These are phyloP conservation scores for Phtheirospermum japonicum DNA, from an alignment of 257 asterid genomes.

Conservation along the genomic window DNA sequence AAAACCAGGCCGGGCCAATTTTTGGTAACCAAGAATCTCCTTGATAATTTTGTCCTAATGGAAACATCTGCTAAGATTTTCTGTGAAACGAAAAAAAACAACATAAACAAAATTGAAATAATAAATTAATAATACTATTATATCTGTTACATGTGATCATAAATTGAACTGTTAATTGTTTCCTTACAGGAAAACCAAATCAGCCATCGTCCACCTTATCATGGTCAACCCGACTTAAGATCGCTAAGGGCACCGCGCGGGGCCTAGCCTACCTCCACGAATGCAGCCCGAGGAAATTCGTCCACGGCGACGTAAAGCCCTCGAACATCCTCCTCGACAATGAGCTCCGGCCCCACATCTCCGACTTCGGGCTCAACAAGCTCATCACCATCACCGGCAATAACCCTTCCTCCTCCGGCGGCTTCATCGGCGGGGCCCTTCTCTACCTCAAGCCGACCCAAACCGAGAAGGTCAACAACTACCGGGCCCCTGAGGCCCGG, in stretches of 20 bases:
- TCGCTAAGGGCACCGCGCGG: constrained; percentile 70
- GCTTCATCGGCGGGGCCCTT: constrained; percentile 83
- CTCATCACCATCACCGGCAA: constrained; percentile 85
- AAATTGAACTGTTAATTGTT: background rate
- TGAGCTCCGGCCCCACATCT: constrained; percentile 62
- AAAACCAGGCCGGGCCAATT: too few relatives aligned
- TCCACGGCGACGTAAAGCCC: constrained; percentile 83
- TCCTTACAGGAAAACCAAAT: constrained; percentile 57
- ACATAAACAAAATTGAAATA: background rate
- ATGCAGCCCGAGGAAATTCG: constrained; percentile 88
- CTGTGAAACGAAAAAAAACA: too few relatives aligned
- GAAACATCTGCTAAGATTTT: too few relatives aligned
- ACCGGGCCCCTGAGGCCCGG: constrained; percentile 84
- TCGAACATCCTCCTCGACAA: constrained; percentile 88
- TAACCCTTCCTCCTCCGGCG: constrained; percentile 83
- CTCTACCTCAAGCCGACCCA: constrained; percentile 63
- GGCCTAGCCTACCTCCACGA: constrained; percentile 94
- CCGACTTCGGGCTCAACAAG: constrained; percentile 90
- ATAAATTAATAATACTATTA: too few relatives aligned
- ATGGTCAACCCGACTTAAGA: constrained; percentile 69
- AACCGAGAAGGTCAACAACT: constrained; percentile 54
- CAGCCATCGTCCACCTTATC: constrained; percentile 59
- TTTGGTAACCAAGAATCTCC: too few relatives aligned
- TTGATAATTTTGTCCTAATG: too few relatives aligned
- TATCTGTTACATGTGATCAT: too few relatives aligned